phyloP scores from a whole-genome alignment of 257 asterid genomes.

The Echites panduratus region DNA sequence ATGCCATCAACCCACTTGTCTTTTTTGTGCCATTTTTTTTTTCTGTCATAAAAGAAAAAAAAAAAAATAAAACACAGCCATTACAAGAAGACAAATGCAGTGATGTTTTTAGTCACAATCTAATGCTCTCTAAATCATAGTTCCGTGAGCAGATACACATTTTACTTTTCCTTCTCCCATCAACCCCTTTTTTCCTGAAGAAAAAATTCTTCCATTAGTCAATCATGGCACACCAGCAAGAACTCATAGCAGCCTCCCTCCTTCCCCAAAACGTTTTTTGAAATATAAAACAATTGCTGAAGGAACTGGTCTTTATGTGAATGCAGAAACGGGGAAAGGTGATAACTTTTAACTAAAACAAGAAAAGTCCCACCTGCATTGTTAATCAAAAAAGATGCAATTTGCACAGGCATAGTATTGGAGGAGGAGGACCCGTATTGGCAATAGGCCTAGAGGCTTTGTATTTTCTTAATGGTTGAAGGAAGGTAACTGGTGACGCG shows the following conservation, averaged over 20 bases:
- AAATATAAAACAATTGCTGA: too few species aligned
- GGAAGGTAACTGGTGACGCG: background rate
- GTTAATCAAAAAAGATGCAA: background rate
- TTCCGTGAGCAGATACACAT: slow-evolving; percentile 19
- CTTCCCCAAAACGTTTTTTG: background rate
- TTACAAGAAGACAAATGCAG: slow-evolving; percentile 30
- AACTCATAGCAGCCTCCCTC: background rate
- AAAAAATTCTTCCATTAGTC: slow-evolving; percentile 1
- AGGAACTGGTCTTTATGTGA: background rate
- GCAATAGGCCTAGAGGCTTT: background rate
- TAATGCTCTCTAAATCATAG: slow-evolving; percentile 18
- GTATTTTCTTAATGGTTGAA: slow-evolving; percentile 2
- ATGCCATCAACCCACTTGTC: slow-evolving; percentile 33
- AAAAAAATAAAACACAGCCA: background rate
- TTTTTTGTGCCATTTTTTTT: slow-evolving; percentile 12
- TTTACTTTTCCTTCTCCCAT: slow-evolving; percentile 11
- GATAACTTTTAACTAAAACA: background rate
- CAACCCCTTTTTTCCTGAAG: background rate
- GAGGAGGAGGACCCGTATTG: slow-evolving; percentile 10
- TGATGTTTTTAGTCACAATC: slow-evolving; percentile 35
- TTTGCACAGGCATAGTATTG: slow-evolving; percentile 1
- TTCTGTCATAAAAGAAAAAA: slow-evolving; percentile 15
- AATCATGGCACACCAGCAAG: background rate
- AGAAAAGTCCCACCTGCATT: background rate
- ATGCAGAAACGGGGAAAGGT: background rate